These are phyloP conservation scores for Jaminaea rosea DNA, from an alignment of 1,284 basidiomycete species.

Conservation along the genomic window DNA sequence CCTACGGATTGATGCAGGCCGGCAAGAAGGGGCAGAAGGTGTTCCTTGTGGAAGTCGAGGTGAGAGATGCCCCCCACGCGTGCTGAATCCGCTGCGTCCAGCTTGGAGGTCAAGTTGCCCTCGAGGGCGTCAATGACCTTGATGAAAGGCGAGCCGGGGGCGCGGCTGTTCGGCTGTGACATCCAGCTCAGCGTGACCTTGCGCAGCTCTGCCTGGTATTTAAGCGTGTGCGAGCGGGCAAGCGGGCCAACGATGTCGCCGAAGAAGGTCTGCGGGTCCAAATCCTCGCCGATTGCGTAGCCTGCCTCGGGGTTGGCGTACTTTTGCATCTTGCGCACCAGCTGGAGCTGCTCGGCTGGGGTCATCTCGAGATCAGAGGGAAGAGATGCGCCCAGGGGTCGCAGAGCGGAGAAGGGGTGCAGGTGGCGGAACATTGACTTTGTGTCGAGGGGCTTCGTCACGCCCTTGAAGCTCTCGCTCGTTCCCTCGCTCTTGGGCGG, in stretches of 20 bases:
- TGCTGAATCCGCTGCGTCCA: not conserved
- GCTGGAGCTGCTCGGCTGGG: not conserved
- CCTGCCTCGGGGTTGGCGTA: not conserved
- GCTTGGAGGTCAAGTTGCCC: constrained; percentile 48
- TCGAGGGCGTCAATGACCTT: constrained; percentile 50
- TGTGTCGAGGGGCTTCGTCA: not conserved
- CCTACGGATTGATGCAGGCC: constrained; percentile 47
- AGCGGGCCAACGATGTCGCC: not conserved
- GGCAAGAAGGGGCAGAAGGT: constrained; percentile 53
- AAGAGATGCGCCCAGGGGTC: not conserved
- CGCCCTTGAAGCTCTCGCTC: not conserved
- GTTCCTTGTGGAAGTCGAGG: constrained; percentile 9
- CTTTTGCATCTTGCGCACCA: not conserved
- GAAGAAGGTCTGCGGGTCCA: not conserved
- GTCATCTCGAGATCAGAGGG: not conserved
- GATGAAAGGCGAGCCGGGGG: constrained; percentile 48
- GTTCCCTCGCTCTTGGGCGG: constrained; percentile 9
- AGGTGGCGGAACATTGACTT: not conserved
- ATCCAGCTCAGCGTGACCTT: constrained; percentile 50
- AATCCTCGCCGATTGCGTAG: not conserved
- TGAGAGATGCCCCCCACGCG: not conserved
- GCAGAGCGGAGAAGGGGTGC: not conserved
- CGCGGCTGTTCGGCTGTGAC: constrained; percentile 47
- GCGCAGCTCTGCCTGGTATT: constrained; percentile 57
- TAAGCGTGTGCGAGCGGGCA: constrained; percentile 36